phyloP scores from a whole-genome alignment of 2,329 filamentous ascomycete species.

The Microcyclospora pomicola region DNA sequence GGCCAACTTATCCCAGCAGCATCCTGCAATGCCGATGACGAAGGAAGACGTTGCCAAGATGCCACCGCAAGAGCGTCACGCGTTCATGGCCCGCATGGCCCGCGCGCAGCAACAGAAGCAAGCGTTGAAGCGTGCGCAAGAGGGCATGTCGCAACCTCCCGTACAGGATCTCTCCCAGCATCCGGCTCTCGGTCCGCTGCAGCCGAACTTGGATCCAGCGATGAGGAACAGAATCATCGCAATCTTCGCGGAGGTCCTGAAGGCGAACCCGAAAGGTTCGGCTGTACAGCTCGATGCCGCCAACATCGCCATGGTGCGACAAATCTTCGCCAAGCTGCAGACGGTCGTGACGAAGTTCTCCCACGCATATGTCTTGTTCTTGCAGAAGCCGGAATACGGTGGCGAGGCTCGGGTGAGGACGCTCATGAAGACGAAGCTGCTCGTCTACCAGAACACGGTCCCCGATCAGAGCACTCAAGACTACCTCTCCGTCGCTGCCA shows the following conservation, averaged over 20 bases:
- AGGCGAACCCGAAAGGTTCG: conserved; percentile 14
- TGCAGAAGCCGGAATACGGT: conserved; percentile 8
- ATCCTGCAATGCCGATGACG: conserved; percentile 3
- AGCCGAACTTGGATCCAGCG: neutral
- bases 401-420: conserved; percentile 11
- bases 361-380: conserved; percentile 11
- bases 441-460: conserved; percentile 16
- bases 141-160: conserved; percentile 1
- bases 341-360: conserved; percentile 12
- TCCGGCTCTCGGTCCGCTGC: neutral
- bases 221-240: conserved; percentile 3
- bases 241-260: conserved; percentile 11
- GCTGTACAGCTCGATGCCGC: conserved; percentile 11
- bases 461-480: conserved; percentile 14
- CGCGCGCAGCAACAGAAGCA: conserved; percentile 7
- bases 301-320: conserved; percentile 8
- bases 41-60: conserved; percentile 15
- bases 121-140: conserved; percentile 16
- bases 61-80: conserved; percentile 9
- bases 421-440: conserved; percentile 14
- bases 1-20: conserved; percentile 9
- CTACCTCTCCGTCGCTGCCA: conserved; percentile 3
- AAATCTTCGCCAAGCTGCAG: conserved; percentile 15
- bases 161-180: neutral
- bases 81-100: conserved; percentile 4